These are phyloP conservation scores for Zanthoxylum bungeanum DNA, from an alignment of 345 rosid genomes.

Conservation along the genomic window DNA sequence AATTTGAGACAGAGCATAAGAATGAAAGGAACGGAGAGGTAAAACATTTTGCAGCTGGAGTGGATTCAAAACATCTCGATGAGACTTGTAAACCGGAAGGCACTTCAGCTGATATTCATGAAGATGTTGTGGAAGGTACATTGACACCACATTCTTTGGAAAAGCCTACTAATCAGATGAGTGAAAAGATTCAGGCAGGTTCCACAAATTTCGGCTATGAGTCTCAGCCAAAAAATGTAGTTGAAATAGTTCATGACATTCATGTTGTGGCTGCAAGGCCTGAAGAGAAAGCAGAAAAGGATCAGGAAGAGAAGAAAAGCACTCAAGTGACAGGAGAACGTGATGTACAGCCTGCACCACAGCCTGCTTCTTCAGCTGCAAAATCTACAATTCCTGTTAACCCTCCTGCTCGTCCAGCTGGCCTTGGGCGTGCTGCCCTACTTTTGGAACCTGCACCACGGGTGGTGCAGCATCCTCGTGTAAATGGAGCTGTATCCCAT, in stretches of 20 bases:
- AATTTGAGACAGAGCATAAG: neutral
- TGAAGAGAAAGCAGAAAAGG: slow-evolving; percentile 26
- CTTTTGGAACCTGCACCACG: slow-evolving; percentile 77
- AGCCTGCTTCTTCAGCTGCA: slow-evolving; percentile 36
- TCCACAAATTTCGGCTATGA: slow-evolving; percentile 22
- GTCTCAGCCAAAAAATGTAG: slow-evolving; percentile 25
- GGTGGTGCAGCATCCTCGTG: slow-evolving; percentile 69
- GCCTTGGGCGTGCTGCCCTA: slow-evolving; percentile 88
- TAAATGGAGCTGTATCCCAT: slow-evolving; percentile 61
- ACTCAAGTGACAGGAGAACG: slow-evolving; percentile 23
- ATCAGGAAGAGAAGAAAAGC: slow-evolving; percentile 25
- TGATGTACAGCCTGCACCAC: slow-evolving; percentile 20
- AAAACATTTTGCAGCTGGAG: slow-evolving; percentile 14
- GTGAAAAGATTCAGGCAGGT: slow-evolving; percentile 22
- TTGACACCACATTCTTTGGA: slow-evolving; percentile 19
- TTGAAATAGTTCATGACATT: slow-evolving; percentile 27
- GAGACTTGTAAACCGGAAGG: slow-evolving; percentile 9
- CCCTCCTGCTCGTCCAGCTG: slow-evolving; percentile 73
- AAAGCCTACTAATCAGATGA: slow-evolving; percentile 26
- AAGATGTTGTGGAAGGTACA: slow-evolving; percentile 13
- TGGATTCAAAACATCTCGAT: slow-evolving; percentile 10
- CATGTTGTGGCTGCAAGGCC: slow-evolving; percentile 26
- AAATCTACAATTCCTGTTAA: slow-evolving; percentile 33
- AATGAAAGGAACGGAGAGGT: slow-evolving; percentile 18
- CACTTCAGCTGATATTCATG: slow-evolving; percentile 9